phyloP scores from a whole-genome alignment of 352 stramenopile genomes.

The Globisporangium emineosum region DNA sequence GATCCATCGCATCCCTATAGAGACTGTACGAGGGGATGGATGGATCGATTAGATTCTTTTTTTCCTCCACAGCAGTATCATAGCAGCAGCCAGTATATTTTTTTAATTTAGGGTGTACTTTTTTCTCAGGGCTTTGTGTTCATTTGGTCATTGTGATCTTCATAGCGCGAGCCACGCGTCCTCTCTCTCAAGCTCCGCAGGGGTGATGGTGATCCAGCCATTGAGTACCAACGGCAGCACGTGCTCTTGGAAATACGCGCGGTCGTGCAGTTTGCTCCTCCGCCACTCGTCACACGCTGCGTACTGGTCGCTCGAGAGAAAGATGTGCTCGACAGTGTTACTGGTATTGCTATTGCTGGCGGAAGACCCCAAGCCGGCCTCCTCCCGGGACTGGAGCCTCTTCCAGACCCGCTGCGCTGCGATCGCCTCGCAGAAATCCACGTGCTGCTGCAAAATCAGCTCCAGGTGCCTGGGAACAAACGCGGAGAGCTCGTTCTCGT shows the following conservation, averaged over 20 bases:
- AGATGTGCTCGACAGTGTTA: conserved; percentile 12
- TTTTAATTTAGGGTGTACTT: background rate
- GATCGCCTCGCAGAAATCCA: conserved; percentile 32
- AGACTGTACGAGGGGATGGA: conserved; percentile 7
- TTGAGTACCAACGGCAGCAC: conserved; percentile 36
- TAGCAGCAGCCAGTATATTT: conserved; percentile 17
- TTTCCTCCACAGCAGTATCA: conserved; percentile 4
- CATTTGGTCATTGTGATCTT: background rate
- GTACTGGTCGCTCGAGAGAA: conserved; percentile 39
- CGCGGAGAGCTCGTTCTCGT: conserved; percentile 14
- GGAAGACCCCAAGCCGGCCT: conserved; percentile 16
- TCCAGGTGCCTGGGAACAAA: conserved; percentile 32
- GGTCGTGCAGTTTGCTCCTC: conserved; percentile 14
- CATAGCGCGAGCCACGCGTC: conserved; percentile 24
- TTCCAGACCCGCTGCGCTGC: conserved; percentile 31
- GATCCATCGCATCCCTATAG: conserved; percentile 3
- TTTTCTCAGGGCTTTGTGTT: background rate
- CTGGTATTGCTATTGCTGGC: background rate
- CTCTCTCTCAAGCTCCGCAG: conserved; percentile 26
- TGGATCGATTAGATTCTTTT: conserved; percentile 2
- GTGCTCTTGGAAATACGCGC: conserved; percentile 24
- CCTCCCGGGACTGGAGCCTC: conserved; percentile 32
- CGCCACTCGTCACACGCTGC: conserved; percentile 32
- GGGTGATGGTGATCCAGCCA: conserved; percentile 31
- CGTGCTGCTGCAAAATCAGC: conserved; percentile 23